Evolutionary conservation across 768 basidiomycete species (phyloP), one percentile per base, ranked within the genome.

Genomic region (Porphyrellus cyaneotinctus): DNA sequence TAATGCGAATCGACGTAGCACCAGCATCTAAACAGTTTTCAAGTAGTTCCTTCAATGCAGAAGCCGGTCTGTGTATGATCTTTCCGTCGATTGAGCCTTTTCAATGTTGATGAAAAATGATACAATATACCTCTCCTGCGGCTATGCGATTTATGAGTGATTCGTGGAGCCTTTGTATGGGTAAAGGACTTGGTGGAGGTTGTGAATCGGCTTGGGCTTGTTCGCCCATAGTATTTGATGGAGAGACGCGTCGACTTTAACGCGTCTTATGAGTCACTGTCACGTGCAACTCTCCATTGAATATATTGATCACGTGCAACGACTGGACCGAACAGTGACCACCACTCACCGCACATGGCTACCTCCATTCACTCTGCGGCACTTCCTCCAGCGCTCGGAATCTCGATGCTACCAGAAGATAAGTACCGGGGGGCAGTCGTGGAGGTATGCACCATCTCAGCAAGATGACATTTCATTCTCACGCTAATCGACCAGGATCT

Each of bases 1-100:
- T 90, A 47, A 98, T 75, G 33, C 87, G 84, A 65, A 98, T 92
- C 0, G 84, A 84, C 0, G 89, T 94, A 22, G 91, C 76, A 0
- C 91, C 87, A 0, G 97, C 97, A 72, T 99, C 97, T n/a, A 99
- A 78, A 20, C 86, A 79, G 60, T 99, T 98, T 71, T 99, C 97
- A 14, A 99, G 74, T 1, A 98, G 77, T 67, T 98, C 97, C 68
- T 99, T 99, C 49, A 99, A 77, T 2, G 95, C 95, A 54, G 95
- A 97, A 6, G 91, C 84, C 0, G 97, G 97, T 36, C 97, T 69
- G 49, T 91, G 90, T 53, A 92, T 91, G 63, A 92, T 87, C 88
- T 91, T 52, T 1, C 24, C 8, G 35, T 8, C 70, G 66, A 67
- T 59, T 63, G 33, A 62, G 47, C 26, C 10, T 30, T 49, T 13